Percentiles rank a stretch among this genome's conserved stretches.
Evolutionary conservation across 2,329 filamentous ascomycete genomes (phyloP).

Genomic region (Amesomyces nigricolor): DNA sequence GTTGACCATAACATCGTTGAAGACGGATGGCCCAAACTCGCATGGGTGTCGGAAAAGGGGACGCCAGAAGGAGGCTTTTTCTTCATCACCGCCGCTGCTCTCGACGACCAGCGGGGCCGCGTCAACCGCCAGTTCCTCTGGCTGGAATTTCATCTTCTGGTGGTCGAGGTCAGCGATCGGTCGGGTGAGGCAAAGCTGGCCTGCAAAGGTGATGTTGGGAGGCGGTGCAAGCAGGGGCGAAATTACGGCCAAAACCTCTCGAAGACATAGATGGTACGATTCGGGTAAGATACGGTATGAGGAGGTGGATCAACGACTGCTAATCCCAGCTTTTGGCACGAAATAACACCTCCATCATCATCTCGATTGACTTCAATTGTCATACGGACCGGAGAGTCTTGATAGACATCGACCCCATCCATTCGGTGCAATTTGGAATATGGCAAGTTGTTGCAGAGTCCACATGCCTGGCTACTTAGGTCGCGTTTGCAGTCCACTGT

Average conservation of each 20-base stretch:
- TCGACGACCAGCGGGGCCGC: constrained; percentile 32
- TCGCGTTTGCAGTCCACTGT: too few relatives aligned
- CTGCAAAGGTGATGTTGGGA: neutral
- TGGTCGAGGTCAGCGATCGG: neutral
- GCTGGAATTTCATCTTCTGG: constrained; percentile 32
- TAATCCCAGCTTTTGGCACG: too few relatives aligned
- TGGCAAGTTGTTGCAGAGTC: too few relatives aligned
- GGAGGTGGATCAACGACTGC: too few relatives aligned
- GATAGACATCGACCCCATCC: too few relatives aligned
- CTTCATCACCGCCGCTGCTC: constrained; percentile 24
- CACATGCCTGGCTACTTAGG: too few relatives aligned
- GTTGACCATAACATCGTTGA: constrained; percentile 64
- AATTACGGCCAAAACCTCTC: neutral
- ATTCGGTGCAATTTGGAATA: too few relatives aligned
- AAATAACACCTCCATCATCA: too few relatives aligned
- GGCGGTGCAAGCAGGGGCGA: constrained; percentile 1
- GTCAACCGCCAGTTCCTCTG: constrained; percentile 32
- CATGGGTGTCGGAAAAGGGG: constrained; percentile 53
- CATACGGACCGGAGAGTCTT: too few relatives aligned
- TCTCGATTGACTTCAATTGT: too few relatives aligned
- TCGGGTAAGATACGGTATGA: too few relatives aligned
- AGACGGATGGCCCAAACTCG: constrained; percentile 57
- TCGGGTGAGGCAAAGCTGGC: neutral
- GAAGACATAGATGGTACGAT: too few relatives aligned
- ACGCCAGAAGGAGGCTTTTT: constrained; percentile 39